phyloP scores from a whole-genome alignment of 768 basidiomycete species.

The Neoboletus magnificus region DNA sequence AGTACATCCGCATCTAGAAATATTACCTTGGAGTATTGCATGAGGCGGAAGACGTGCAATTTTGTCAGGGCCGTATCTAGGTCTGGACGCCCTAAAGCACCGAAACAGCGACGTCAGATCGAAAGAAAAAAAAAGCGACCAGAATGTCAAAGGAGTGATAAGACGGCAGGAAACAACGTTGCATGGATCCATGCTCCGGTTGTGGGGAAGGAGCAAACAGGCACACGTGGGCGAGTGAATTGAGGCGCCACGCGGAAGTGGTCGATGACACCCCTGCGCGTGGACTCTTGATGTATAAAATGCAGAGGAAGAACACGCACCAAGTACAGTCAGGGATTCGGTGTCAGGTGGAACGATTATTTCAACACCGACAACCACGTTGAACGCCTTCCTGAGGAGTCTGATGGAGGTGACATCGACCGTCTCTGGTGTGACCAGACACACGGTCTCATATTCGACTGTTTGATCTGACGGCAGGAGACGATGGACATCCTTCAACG shows the following conservation, averaged over 20 bases:
- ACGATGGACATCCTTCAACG: constrained; percentile 74
- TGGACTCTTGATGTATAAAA: constrained; percentile 4
- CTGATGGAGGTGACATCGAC: constrained; percentile 82
- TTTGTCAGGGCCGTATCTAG: constrained; percentile 93
- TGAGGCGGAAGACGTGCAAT: constrained; percentile 91
- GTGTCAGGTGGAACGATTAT: constrained; percentile 68
- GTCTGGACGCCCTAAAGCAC: constrained; percentile 80
- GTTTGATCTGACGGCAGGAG: constrained; percentile 42
- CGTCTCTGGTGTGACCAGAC: constrained; percentile 91
- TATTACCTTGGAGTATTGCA: constrained; percentile 79
- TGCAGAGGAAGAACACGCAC: constrained; percentile 40
- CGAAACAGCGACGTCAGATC: constrained; percentile 13
- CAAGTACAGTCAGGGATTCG: constrained; percentile 73
- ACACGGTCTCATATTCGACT: constrained; percentile 66
- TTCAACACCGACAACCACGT: constrained; percentile 91
- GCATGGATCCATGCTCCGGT: constrained; percentile 9
- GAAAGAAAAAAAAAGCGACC: neutral
- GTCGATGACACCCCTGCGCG: neutral
- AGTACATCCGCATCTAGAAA: constrained; percentile 93
- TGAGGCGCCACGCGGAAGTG: constrained; percentile 6
- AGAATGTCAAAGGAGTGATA: constrained; percentile 6
- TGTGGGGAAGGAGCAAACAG: constrained; percentile 1
- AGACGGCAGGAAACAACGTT: constrained; percentile 20
- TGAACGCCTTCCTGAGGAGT: constrained; percentile 73
- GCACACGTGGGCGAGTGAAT: constrained; percentile 10